Evolutionary conservation across 164 flowering plant species (phyloP), one percentile per base, ranked within the genome.

Genomic region (Amborella trichopoda): DNA sequence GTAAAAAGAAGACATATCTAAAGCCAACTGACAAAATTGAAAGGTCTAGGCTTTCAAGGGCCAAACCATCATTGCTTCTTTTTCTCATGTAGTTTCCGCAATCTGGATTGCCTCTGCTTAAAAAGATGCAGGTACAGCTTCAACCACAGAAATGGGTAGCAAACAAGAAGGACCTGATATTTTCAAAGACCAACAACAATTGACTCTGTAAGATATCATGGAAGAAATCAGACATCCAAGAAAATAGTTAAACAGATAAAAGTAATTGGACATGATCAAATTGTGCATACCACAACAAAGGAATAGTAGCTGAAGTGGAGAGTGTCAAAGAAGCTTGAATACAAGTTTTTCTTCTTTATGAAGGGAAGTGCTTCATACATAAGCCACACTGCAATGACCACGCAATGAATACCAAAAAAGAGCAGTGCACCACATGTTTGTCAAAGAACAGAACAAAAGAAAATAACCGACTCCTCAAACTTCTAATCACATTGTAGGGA

Each of bases 291-390:
- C 80, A 21, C 32, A 48, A 87, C 68, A 62, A 84, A 87, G 17
- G 68, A 52, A 54, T 75, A 68, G 46, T 87, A 81, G 70, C 66
- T 70, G 65, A 81, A 70, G 27, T 74, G 89, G 40, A 86, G 63
- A 32, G 49, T 40, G 28, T 49, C 52, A 61, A 82, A 86, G 55
- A 53, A 50, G 58, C 70, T 69, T 26, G 60, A 72, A 59, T 77
- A 78, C 36, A 81, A 78, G 32, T 65, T 68, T 66, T 70, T 70
- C 66, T 60, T 33, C 70, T 74, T 76, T 55, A 87, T 70, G 23
- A 61, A 63, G 33, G 95, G 93, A 70, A 86, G 85, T 42, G 89
- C 85, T 55, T 71, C 67, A 58, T 80, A 86, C 93, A 83, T 81
- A 26, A 83, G 67, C 90, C 76, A 78, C 76, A 86, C 93, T 86